These are phyloP conservation scores for Loxodes magnus DNA, from an alignment of 73 alveolate genomes.

Conservation along the genomic window DNA sequence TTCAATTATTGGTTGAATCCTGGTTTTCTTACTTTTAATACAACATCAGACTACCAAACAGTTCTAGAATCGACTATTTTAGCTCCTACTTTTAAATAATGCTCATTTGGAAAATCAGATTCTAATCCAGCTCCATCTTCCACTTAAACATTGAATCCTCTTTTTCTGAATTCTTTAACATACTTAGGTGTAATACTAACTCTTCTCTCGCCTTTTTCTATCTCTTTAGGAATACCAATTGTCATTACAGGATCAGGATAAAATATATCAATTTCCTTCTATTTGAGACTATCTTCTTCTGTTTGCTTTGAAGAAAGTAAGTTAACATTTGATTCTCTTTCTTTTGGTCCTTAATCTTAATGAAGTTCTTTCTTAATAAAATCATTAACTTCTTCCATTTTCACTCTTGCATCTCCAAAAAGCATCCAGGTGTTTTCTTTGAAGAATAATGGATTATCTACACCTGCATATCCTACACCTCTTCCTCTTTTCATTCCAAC, in stretches of 20 bases:
- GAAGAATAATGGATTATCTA: constrained; percentile 65
- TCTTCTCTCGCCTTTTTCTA: constrained; percentile 28
- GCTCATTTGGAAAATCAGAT: constrained; percentile 39
- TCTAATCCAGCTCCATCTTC: constrained; percentile 33
- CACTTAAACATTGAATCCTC: constrained; percentile 22
- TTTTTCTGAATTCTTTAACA: neutral
- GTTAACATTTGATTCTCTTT: neutral
- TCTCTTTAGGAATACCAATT: constrained; percentile 46
- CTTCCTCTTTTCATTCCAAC: constrained; percentile 49
- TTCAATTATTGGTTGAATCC: no score
- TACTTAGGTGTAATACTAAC: constrained; percentile 19
- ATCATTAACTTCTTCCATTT: constrained; percentile 13
- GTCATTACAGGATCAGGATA: constrained; percentile 6
- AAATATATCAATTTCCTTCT: no score
- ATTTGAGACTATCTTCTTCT: neutral
- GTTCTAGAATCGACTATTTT: constrained; percentile 11
- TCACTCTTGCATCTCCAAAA: constrained; percentile 28
- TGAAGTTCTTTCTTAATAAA: neutral
- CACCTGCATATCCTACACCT: constrained; percentile 65
- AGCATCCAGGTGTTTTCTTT: constrained; percentile 28
- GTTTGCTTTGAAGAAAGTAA: neutral
- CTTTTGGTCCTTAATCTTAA: neutral
- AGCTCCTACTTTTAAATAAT: constrained; percentile 28
- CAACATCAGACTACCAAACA: constrained; percentile 30
- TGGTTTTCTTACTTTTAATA: constrained; percentile 40